Evolutionary conservation across 1,139 yeast genomes (phyloP), one percentile per base, ranked within the genome.

Genomic region (Yamadazyma triangularis): DNA sequence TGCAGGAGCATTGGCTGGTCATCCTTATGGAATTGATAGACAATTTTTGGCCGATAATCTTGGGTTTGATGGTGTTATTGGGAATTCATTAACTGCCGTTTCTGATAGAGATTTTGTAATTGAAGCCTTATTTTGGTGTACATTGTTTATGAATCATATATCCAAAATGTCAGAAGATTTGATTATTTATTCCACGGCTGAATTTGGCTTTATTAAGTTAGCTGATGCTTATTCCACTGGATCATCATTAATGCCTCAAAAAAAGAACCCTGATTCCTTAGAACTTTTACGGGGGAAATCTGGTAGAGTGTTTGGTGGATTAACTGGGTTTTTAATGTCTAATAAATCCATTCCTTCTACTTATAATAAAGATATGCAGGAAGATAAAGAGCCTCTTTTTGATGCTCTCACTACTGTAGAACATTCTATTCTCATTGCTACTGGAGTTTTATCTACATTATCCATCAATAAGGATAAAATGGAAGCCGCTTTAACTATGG

Each of bases 171-270:
- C 94, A 26, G 99, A 91, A 60, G 99, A 91, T 62, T 71, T 91
- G 53, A 89, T 91, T 49, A 84, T 91, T 48, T 91, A 91, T 62
- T 91, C 97, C 4, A 86, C 96, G 26, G 97, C 95, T 18, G 99
- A 91, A 63, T 91, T 91, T 66, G 96, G 96, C 2, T 91, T 93
- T 56, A 70, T 91, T 44, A 79, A 86, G 57, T 73, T 89, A 36
- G 93, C 96, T 9, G 99, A 91, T 57, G 98, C 98, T 19, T 91
- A 91, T 64, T 91, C 98, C 2, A 91, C 99, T 8, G 99, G 99
- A 8, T 87, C 96, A 5, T 87, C 96, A 25, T 73, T 91, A 54
- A 91, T 91, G 99, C 99, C 99, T 15, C 98, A 93, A 61, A 91
- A 91, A 78, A 93, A 91, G 64, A 91, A 91, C 64, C 96, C 98